Conservation (phyloP, 768 basidiomycete genomes). For the Tulasnella calospora region DNA sequence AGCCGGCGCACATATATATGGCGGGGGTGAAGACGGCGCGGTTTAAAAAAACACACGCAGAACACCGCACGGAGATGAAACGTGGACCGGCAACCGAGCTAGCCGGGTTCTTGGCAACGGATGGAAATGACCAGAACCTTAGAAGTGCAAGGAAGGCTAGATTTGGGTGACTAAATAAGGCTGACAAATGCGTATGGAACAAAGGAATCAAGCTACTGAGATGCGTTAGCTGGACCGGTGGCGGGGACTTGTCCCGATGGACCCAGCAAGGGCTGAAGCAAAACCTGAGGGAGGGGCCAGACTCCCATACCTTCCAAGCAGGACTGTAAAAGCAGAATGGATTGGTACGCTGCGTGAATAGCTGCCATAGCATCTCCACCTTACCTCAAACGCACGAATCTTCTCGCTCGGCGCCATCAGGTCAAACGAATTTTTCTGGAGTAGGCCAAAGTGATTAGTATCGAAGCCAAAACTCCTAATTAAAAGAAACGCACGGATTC, state of each 20-base stretch:
- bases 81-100: not conserved
- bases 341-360: not conserved
- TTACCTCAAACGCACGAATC: conserved; percentile 24
- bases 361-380: not conserved
- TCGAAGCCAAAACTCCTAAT: not conserved
- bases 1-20: not conserved
- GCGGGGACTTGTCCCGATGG: not conserved
- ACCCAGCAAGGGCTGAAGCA: not conserved
- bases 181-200: not conserved
- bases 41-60: not conserved
- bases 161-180: not conserved
- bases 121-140: not conserved
- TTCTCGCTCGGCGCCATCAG: conserved; percentile 25
- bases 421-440: conserved; percentile 22
- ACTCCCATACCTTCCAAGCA: conserved; percentile 20
- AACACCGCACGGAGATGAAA: not conserved
- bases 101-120: not conserved
- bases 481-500: not conserved
- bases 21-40: not conserved
- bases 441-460: not conserved
- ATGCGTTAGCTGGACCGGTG: not conserved
- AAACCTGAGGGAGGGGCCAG: conserved; percentile 18
- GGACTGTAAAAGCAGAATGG: not conserved
- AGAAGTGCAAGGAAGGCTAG: not conserved
- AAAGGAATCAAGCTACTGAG: not conserved